Conservation (phyloP, 805 yeast species). For the Jamesozyma gamospora region DNA sequence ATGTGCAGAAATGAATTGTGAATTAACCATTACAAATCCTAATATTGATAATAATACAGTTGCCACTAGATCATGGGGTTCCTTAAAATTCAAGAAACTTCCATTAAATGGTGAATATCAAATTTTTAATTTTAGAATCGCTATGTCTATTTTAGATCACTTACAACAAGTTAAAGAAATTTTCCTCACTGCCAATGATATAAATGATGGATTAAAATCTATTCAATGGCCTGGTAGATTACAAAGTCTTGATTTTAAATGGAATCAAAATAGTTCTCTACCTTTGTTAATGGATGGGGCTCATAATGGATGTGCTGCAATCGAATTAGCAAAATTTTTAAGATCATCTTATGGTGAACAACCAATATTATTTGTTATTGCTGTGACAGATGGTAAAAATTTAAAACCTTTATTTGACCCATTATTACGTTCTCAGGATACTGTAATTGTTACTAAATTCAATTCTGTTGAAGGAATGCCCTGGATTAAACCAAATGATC, state of each 20-base stretch:
- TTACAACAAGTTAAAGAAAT: conserved; percentile 17
- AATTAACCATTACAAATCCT: conserved; percentile 19
- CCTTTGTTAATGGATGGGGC: conserved; percentile 74
- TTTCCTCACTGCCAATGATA: conserved; percentile 27
- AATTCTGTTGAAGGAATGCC: conserved; percentile 83
- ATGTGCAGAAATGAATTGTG: conserved; percentile 30
- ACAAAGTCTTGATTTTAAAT: conserved; percentile 38
- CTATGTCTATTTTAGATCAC: conserved; percentile 45
- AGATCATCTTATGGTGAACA: conserved; percentile 17
- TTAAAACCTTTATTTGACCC: conserved; percentile 41
- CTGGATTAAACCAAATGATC: conserved; percentile 56
- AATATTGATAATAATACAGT: conserved; percentile 6
- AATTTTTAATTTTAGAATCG: conserved; percentile 54
- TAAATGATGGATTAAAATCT: conserved; percentile 41
- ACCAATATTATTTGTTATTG: conserved; percentile 49
- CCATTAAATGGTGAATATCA: conserved; percentile 73
- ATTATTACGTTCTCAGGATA: conserved; percentile 42
- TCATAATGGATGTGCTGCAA: conserved; percentile 79
- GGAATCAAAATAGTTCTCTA: conserved; percentile 11
- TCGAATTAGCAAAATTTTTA: conserved; percentile 53
- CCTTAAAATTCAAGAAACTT: conserved; percentile 26
- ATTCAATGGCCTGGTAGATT: conserved; percentile 86
- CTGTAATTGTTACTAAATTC: conserved; percentile 54
- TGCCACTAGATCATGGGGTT: conserved; percentile 27
- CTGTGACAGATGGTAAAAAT: conserved; percentile 67